Conservation (phyloP, 2,329 filamentous ascomycete species). For the Lomentospora prolificans region DNA sequence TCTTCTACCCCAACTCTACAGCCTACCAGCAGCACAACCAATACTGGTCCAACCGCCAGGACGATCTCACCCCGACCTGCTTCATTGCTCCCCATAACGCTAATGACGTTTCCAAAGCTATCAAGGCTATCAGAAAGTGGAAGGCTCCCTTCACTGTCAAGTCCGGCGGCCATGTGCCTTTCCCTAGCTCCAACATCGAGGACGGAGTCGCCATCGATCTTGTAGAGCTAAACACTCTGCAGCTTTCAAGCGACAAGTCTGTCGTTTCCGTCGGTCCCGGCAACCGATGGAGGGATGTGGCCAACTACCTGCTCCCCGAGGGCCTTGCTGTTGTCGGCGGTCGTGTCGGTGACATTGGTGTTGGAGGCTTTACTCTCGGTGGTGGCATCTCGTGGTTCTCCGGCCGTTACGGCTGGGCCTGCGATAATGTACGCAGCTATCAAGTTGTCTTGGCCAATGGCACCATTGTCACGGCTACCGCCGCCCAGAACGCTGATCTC, state of each 20-base stretch:
- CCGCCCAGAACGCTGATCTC: constrained; percentile 35
- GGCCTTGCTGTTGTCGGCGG: constrained; percentile 32
- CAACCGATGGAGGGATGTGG: constrained; percentile 27
- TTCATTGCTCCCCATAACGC: constrained; percentile 18
- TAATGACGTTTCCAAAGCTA: constrained; percentile 13
- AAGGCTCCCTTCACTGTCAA: constrained; percentile 28
- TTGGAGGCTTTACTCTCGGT: constrained; percentile 20
- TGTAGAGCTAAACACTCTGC: constrained; percentile 12
- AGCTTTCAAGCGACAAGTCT: constrained; percentile 17
- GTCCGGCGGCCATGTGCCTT: constrained; percentile 23
- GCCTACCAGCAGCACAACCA: constrained; percentile 11
- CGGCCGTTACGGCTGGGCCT: constrained; percentile 29
- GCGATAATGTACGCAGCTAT: constrained; percentile 33
- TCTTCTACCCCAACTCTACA: not conserved
- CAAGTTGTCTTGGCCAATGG: constrained; percentile 36
- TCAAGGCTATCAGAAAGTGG: constrained; percentile 11
- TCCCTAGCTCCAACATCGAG: constrained; percentile 18
- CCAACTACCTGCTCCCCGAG: constrained; percentile 17
- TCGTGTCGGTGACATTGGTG: constrained; percentile 24
- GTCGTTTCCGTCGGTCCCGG: constrained; percentile 33
- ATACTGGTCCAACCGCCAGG: constrained; percentile 24
- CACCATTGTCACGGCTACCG: constrained; percentile 28
- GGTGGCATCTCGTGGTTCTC: constrained; percentile 17
- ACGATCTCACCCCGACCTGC: constrained; percentile 15
- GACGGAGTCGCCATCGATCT: constrained; percentile 21